phyloP scores from a whole-genome alignment of 108 stramenopile species.

The Nitzschia sp. region DNA sequence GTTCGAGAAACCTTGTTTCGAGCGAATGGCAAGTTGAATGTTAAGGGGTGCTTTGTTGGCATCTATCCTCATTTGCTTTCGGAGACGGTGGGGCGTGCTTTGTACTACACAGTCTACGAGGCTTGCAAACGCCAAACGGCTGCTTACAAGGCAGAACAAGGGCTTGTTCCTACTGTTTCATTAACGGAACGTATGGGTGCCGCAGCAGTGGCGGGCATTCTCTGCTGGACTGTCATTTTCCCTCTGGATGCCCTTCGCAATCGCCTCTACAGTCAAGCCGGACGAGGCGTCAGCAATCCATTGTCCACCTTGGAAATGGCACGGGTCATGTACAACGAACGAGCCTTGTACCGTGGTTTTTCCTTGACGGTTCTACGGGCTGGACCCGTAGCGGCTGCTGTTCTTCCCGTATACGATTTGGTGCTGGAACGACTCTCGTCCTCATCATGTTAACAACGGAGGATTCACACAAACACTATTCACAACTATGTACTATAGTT shows the following conservation, averaged over 20 bases:
- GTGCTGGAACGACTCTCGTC: slow-evolving; percentile 37
- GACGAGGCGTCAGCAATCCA: not conserved
- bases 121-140: slow-evolving; percentile 48
- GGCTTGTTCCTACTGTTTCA: slow-evolving; percentile 8
- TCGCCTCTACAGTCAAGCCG: slow-evolving; percentile 50
- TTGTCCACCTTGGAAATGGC: slow-evolving; percentile 32
- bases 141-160: slow-evolving; percentile 15
- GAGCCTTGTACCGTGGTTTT: slow-evolving; percentile 69
- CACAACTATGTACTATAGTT: too few species aligned
- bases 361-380: slow-evolving; percentile 66
- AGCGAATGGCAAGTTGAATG: slow-evolving; percentile 24
- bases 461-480: too few species aligned
- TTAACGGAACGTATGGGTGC: slow-evolving; percentile 67
- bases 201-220: slow-evolving; percentile 69
- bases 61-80: slow-evolving; percentile 67
- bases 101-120: slow-evolving; percentile 71
- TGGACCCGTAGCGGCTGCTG: slow-evolving; percentile 80
- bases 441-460: too few species aligned
- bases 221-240: slow-evolving; percentile 75
- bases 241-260: slow-evolving; percentile 66
- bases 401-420: slow-evolving; percentile 77
- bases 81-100: slow-evolving; percentile 55
- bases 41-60: slow-evolving; percentile 37
- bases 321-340: slow-evolving; percentile 26
- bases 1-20: slow-evolving; percentile 40